Percentiles rank a stretch among this genome's conserved stretches.
phyloP scores from a whole-genome alignment of 164 flowering plant species.

The Sedum album region DNA sequence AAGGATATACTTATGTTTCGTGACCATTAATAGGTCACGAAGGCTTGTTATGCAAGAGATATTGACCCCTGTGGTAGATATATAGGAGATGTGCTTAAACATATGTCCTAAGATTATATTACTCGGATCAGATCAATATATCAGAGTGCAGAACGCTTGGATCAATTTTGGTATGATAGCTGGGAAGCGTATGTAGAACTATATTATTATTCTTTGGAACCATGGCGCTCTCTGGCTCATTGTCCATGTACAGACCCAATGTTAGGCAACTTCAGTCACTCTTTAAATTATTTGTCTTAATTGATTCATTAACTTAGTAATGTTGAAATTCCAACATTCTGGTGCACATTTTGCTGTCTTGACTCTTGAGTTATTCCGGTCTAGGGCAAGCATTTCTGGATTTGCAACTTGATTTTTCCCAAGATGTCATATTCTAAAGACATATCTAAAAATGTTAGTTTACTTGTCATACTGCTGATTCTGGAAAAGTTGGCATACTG shows the following conservation, averaged over 20 bases:
- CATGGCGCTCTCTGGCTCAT: not conserved
- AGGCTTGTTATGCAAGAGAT: constrained; percentile 42
- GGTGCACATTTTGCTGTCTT: too few species aligned
- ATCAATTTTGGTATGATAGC: not conserved
- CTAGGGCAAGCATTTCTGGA: too few species aligned
- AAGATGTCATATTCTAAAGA: too few species aligned
- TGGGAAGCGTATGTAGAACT: not conserved
- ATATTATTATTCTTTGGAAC: not conserved
- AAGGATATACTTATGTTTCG: constrained; percentile 57
- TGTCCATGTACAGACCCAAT: not conserved
- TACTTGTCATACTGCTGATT: too few species aligned
- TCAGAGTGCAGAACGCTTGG: not conserved
- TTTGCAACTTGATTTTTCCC: too few species aligned
- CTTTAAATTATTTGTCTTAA: not conserved
- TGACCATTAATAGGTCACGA: constrained; percentile 66
- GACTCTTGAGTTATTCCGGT: too few species aligned
- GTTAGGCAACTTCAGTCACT: not conserved
- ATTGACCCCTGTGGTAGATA: not conserved
- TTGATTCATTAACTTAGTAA: not conserved
- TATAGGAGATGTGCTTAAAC: not conserved
- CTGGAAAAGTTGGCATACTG: too few species aligned
- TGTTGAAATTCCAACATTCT: too few species aligned
- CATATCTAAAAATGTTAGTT: too few species aligned
- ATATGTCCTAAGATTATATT: not conserved
- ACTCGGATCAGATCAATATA: not conserved